Base-by-base conservation (phyloP, 805 yeast genomes). In the Ogataea methanolica region DNA sequence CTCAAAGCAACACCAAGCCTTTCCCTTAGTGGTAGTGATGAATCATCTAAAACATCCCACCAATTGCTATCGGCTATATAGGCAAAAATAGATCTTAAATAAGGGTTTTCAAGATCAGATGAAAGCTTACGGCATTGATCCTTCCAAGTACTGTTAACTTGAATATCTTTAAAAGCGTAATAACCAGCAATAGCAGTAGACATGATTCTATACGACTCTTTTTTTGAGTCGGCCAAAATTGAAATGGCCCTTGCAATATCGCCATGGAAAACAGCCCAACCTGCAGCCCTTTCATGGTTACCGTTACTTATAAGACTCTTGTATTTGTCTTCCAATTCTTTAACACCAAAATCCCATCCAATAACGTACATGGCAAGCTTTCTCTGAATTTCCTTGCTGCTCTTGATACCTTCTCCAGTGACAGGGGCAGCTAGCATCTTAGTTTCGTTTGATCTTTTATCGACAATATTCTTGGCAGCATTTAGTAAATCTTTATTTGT, bases 211-310 rank as follows among this genome's bases (percentile, higher is more conserved):
- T 88, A 72, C 45, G 83, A 70, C 61, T 85, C 90, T 48, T 79
- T 82, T 42, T 82, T 82, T 2, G 96, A 80, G n/a, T 78, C 72
- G 0, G 87, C 80, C 45, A 92, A 69, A n/a, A 89, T 84, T 39
- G 80, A 81, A 4, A 91, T 86, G 0, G 97, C 96, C 43, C 82
- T 75, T 2, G 79, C 75, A 2, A 92, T 86, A 63, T 90, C 88
- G 6, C 96, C 97, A 61, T 88, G 92, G 65, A 92, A 92, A 0
- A 90, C 91, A 0, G 97, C 97, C 96, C 96, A 88, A 0, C 96
- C 98, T 1, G 97, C 99, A 0, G 99, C 98, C 61, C 92, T 83
- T 51, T 90, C 96, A 52, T 77, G 78, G 49, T 79, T 76, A 0
- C 86, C 90, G 15, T 70, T 64, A 0, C 69, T 65, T 21, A 83